Evolutionary conservation across 768 basidiomycete species (phyloP), one percentile per base, ranked within the genome.

Genomic region (Termitomyces sp.): DNA sequence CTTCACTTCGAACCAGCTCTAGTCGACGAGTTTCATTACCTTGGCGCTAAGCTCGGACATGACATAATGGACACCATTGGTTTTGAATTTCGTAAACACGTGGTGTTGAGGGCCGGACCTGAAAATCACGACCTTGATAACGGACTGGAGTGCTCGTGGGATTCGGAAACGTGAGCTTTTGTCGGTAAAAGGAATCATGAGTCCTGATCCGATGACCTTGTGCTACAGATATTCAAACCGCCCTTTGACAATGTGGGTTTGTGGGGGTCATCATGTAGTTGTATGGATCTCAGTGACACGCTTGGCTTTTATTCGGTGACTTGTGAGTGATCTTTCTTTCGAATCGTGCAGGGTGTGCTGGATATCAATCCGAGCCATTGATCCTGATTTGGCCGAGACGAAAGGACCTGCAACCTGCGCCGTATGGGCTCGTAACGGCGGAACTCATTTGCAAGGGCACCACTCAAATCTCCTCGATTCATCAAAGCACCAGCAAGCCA

Each of bases 361-460:
- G 5, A 20, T 32, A n/a, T n/a, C 16, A 39, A 32, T 49, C 12
- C 13, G 42, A 39, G 41, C 31, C 37, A 46, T 29, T 24, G 1
- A 39, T 36, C 20, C 34, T 39, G 53, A 50, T 46, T 37, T 39
- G 8, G 27, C 55, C 44, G 29, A n/a, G n/a, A 22, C 9, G 6
- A 42, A 49, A 27, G 42, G 24, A 39, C 44, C 27, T 42, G 18
- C 39, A 43, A 47, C n/a, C n/a, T n/a, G n/a, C n/a, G n/a, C n/a
- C n/a, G n/a, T n/a, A n/a, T 56, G 49, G 39, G 55, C n/a, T 46
- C 47, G 16, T 2, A 16, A 16, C 5, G 36, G 31, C 32, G 52
- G 59, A 22, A 27, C 56, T 14, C 43, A n/a, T 54, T 16, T 46
- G 34, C 34, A 37, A 51, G 44, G 58, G 48, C 27, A 53, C 39